Evolutionary conservation across 345 rosid genomes (phyloP).

Genomic region (Acer campestre): DNA sequence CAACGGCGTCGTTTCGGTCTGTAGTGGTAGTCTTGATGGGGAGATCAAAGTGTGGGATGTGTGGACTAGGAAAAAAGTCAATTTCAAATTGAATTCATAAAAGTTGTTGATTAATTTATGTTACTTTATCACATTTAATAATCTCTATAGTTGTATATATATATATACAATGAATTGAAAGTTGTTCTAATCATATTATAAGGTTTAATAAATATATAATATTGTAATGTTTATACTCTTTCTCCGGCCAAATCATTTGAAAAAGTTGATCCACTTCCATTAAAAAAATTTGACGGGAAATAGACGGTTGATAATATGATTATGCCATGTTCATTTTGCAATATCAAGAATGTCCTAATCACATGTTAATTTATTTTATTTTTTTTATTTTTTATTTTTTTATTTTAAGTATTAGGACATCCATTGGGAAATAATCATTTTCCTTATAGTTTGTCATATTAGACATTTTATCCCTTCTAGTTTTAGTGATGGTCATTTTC

Average conservation of each 20-base stretch:
- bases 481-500: too few relatives aligned
- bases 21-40: constrained; percentile 54
- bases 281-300: background rate
- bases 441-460: too few relatives aligned
- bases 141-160: background rate
- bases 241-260: background rate
- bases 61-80: too few relatives aligned
- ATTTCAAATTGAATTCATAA: too few relatives aligned
- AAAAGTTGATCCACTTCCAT: constrained; percentile 9
- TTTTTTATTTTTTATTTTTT: too few relatives aligned
- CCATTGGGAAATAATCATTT: too few relatives aligned
- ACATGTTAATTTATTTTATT: background rate
- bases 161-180: constrained; percentile 15
- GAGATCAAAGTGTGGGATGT: constrained; percentile 50
- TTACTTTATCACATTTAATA: background rate
- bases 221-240: background rate
- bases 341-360: background rate
- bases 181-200: background rate
- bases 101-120: too few relatives aligned
- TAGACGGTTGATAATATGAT: background rate
- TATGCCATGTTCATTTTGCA: constrained; percentile 6
- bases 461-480: too few relatives aligned
- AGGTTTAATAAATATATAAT: background rate
- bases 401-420: too few relatives aligned
- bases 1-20: constrained; percentile 24